These are phyloP conservation scores for Xenoacremonium recifei DNA, from an alignment of 2,329 filamentous ascomycete genomes.

Conservation along the genomic window DNA sequence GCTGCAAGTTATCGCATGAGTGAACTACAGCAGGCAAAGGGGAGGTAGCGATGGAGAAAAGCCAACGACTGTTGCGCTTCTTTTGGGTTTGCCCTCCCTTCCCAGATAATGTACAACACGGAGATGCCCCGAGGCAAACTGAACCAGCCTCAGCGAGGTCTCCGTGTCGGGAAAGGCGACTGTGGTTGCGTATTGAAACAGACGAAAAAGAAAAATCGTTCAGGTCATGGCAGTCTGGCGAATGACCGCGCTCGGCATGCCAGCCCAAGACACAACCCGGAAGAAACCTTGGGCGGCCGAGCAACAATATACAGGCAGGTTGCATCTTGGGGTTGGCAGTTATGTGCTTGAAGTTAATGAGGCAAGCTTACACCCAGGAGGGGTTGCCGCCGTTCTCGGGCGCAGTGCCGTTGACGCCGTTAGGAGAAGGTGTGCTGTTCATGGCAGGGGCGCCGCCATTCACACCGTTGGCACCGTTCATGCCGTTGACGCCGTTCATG, in stretches of 20 bases:
- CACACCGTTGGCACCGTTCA: too few species aligned
- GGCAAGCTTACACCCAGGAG: conserved; percentile 39
- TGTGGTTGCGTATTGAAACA: conserved; percentile 31
- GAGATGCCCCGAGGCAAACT: conserved; percentile 19
- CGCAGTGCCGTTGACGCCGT: conserved; percentile 16
- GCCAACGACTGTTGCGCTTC: conserved; percentile 20
- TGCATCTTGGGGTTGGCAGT: conserved; percentile 20
- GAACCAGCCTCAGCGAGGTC: too few species aligned
- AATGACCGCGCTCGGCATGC: conserved; percentile 30
- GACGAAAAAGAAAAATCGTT: conserved; percentile 38
- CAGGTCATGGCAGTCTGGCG: conserved; percentile 40
- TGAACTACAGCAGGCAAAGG: conserved; percentile 13
- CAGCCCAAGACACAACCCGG: conserved; percentile 21
- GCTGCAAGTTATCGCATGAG: too few species aligned
- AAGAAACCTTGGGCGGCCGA: conserved; percentile 18
- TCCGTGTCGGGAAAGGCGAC: conserved; percentile 19
- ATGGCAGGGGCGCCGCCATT: too few species aligned
- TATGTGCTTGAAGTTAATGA: conserved; percentile 18
- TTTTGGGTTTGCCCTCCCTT: conserved; percentile 26
- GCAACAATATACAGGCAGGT: conserved; percentile 35
- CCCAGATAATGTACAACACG: conserved; percentile 36
- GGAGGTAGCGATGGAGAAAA: conserved; percentile 11
- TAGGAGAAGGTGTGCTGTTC: conserved; percentile 1
- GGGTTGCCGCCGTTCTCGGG: conserved; percentile 33
- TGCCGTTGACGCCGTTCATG: conserved; percentile 6